A percentile compares a stretch with the other conserved stretches of the same genome.
phyloP scores from a whole-genome alignment of 2,329 filamentous ascomycete species.

The Penicillium sp. region DNA sequence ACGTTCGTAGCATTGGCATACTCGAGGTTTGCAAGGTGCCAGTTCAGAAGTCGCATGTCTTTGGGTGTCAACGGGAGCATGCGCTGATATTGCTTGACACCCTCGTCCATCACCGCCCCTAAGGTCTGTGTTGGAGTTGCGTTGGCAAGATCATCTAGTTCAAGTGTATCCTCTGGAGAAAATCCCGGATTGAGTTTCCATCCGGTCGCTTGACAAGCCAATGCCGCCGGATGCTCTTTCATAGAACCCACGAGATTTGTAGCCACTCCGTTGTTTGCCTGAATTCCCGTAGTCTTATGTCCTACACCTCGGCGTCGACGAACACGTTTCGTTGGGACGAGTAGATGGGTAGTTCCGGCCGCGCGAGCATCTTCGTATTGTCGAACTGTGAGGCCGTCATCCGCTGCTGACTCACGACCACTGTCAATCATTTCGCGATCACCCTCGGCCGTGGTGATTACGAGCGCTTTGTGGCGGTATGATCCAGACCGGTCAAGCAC shows the following conservation, averaged over 20 bases:
- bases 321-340: constrained; percentile 44
- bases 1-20: constrained; percentile 94
- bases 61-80: constrained; percentile 79
- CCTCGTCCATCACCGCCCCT: constrained; percentile 86
- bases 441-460: constrained; percentile 71
- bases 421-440: constrained; percentile 78
- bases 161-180: constrained; percentile 63
- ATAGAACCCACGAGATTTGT: constrained; percentile 61
- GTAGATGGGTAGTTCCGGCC: constrained; percentile 51
- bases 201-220: constrained; percentile 75
- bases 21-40: constrained; percentile 97
- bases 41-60: constrained; percentile 89
- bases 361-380: constrained; percentile 69
- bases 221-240: constrained; percentile 68
- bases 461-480: constrained; percentile 75
- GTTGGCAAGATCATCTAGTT: constrained; percentile 65
- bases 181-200: constrained; percentile 70
- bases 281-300: constrained; percentile 52
- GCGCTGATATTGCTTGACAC: constrained; percentile 80
- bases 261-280: constrained; percentile 44
- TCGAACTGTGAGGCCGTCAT: constrained; percentile 68
- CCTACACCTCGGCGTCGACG: constrained; percentile 46
- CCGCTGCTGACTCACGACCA: constrained; percentile 71
- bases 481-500: constrained; percentile 86
- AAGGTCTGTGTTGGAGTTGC: constrained; percentile 66